Evolutionary conservation across 106 monocot genomes (phyloP).

Genomic region (Alisma plantagoaquatica): DNA sequence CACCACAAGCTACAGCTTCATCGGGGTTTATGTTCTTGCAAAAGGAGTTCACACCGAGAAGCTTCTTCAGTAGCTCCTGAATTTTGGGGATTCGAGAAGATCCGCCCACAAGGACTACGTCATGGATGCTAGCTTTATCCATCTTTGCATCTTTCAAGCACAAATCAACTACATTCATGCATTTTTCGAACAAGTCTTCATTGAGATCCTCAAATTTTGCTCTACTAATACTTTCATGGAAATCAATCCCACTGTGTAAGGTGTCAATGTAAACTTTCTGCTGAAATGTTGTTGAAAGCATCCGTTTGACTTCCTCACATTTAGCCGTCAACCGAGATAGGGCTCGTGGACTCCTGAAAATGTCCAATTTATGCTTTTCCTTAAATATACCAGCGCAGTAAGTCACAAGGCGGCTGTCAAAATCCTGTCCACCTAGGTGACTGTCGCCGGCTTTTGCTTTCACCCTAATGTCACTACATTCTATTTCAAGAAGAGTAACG

Average conservation of each 20-base stretch:
- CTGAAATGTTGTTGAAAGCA: not conserved
- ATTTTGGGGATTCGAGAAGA: slow-evolving; percentile 32
- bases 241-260: slow-evolving; percentile 12
- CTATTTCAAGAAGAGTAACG: too few species aligned
- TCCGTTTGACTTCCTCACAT: slow-evolving; percentile 8
- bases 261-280: slow-evolving; percentile 8
- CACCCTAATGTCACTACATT: too few species aligned
- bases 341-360: not conserved
- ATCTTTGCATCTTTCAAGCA: slow-evolving; percentile 37
- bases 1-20: slow-evolving; percentile 9
- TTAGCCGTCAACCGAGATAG: too few species aligned
- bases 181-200: slow-evolving; percentile 39
- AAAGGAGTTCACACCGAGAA: slow-evolving; percentile 29
- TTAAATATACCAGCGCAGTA: too few species aligned
- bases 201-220: slow-evolving; percentile 11
- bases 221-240: slow-evolving; percentile 3
- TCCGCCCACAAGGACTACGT: slow-evolving; percentile 29
- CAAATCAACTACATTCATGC: slow-evolving; percentile 52
- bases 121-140: slow-evolving; percentile 4
- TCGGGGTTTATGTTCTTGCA: slow-evolving; percentile 16
- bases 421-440: too few species aligned
- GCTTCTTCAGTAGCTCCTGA: slow-evolving; percentile 29
- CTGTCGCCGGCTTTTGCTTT: too few species aligned
- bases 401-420: too few species aligned
- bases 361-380: slow-evolving; percentile 2